A percentile compares a stretch with the other conserved stretches of the same genome.
These are phyloP conservation scores for Heimioporus retisporus DNA, from an alignment of 1,284 basidiomycete species.

Conservation along the genomic window DNA sequence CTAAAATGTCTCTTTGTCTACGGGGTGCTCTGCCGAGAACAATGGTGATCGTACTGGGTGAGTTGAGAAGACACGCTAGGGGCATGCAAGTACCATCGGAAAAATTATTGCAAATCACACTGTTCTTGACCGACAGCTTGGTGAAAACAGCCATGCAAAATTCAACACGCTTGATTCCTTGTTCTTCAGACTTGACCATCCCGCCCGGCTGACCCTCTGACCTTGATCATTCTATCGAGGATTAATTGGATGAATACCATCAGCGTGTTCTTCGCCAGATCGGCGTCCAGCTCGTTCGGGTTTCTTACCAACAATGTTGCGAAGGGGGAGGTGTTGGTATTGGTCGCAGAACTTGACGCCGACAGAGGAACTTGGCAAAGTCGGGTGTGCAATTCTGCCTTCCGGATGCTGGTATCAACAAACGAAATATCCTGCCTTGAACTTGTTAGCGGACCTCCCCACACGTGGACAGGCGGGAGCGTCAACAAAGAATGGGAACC, in stretches of 20 bases:
- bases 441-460: constrained; percentile 85
- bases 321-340: no score
- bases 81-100: constrained; percentile 66
- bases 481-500: constrained; percentile 88
- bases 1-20: constrained; percentile 94
- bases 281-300: constrained; percentile 91
- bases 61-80: background rate
- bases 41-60: constrained; percentile 80
- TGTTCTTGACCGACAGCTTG: constrained; percentile 97
- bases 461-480: constrained; percentile 89
- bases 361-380: constrained; percentile 98
- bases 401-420: background rate
- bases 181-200: constrained; percentile 98
- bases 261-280: constrained; percentile 95
- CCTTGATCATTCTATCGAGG: constrained; percentile 97
- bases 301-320: constrained; percentile 97
- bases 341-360: constrained; percentile 95
- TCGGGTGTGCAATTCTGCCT: constrained; percentile 86
- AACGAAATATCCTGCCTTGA: constrained; percentile 66
- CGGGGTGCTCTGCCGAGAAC: constrained; percentile 93
- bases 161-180: constrained; percentile 91
- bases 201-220: constrained; percentile 98
- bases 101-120: constrained; percentile 99
- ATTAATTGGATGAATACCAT: constrained; percentile 99
- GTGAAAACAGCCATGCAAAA: constrained; percentile 96